phyloP scores from a whole-genome alignment of 1,284 basidiomycete species.

The Porphyrellus sp. region DNA sequence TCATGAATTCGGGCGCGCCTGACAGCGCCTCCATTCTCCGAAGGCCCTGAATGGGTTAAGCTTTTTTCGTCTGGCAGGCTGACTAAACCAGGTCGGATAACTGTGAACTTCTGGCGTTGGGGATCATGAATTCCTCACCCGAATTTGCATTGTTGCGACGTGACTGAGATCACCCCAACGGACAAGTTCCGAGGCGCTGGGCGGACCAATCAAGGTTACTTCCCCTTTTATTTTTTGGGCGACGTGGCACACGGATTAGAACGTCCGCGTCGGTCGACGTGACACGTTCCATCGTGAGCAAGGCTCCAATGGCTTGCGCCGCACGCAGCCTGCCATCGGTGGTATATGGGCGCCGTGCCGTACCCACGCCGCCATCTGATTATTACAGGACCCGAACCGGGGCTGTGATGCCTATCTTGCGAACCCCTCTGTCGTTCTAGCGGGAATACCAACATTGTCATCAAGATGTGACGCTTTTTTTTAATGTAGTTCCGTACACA shows the following conservation, averaged over 20 bases:
- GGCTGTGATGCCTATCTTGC: neutral
- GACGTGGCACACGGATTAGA: neutral
- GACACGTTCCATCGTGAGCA: conserved; percentile 21
- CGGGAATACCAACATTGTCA: neutral
- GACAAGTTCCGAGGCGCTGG: conserved; percentile 12
- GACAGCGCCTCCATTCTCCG: conserved; percentile 21
- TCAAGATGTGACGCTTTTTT: too few relatives aligned
- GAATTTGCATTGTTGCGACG: conserved; percentile 4
- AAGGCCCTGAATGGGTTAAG: conserved; percentile 1
- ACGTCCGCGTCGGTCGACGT: conserved; percentile 16
- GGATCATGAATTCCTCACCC: neutral
- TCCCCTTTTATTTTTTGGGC: neutral
- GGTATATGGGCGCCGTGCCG: neutral
- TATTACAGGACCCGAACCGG: neutral
- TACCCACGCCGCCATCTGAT: conserved; percentile 7
- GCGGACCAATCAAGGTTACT: neutral
- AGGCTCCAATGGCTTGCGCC: conserved; percentile 5
- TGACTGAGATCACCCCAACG: neutral
- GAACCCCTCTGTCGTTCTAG: neutral
- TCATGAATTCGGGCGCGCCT: conserved; percentile 24
- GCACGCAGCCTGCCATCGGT: neutral
- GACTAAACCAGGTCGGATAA: conserved; percentile 7
- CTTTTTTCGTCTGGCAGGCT: conserved; percentile 1
- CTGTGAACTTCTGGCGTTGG: neutral
- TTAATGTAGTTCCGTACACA: neutral